These are phyloP conservation scores for Staphylotrichum longicolle DNA, from an alignment of 495 filamentous ascomycete species.

Conservation along the genomic window DNA sequence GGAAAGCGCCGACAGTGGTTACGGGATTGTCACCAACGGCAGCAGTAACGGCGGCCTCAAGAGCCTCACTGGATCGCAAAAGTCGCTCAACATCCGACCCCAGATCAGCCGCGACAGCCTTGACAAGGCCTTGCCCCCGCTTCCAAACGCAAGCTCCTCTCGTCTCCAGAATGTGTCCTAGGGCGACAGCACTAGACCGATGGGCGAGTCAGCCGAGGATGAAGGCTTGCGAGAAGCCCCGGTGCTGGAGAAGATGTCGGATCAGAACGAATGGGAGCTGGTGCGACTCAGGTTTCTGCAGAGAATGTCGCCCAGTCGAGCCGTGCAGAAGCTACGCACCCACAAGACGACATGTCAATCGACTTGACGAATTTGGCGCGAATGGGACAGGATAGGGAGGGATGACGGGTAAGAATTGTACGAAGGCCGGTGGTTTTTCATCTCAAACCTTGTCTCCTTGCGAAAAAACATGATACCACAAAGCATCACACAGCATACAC, in stretches of 20 bases:
- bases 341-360: not conserved
- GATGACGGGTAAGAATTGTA: slow-evolving; percentile 8
- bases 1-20: slow-evolving; percentile 41
- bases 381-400: not conserved
- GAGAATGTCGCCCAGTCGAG: slow-evolving; percentile 17
- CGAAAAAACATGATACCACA: slow-evolving; percentile 21
- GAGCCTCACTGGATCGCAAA: slow-evolving; percentile 32
- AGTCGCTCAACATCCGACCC: slow-evolving; percentile 26
- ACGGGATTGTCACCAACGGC: slow-evolving; percentile 27
- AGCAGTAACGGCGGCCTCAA: slow-evolving; percentile 23
- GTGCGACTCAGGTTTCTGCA: slow-evolving; percentile 22
- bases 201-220: slow-evolving; percentile 26
- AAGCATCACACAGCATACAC: slow-evolving; percentile 19
- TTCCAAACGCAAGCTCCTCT: slow-evolving; percentile 37
- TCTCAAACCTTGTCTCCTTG: slow-evolving; percentile 4
- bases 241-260: not conserved
- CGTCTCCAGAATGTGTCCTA: slow-evolving; percentile 24
- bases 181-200: slow-evolving; percentile 15
- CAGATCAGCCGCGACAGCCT: slow-evolving; percentile 44
- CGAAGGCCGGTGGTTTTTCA: slow-evolving; percentile 9
- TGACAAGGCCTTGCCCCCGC: slow-evolving; percentile 57
- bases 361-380: no score
- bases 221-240: slow-evolving; percentile 2
- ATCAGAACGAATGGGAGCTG: slow-evolving; percentile 22
- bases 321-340: not conserved